Base-by-base conservation (phyloP, 495 filamentous ascomycete genomes). In the Penicillium tannophilum region DNA sequence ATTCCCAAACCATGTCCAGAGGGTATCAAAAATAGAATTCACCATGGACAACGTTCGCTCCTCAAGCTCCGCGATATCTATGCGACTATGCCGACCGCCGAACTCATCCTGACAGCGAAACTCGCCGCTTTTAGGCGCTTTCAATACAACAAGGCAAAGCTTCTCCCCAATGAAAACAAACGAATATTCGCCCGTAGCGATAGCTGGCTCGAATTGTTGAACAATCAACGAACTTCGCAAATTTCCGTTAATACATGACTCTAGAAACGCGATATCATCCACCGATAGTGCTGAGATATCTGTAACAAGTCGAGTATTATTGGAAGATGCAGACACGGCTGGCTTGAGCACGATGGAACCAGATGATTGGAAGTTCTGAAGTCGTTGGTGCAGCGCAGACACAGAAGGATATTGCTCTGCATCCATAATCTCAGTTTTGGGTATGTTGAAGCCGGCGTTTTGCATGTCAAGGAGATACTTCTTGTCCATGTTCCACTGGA, bases 401-500 rank as follows among this genome's bases (percentile, higher is more conserved):
- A 20, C 19, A 44, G 35, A 44, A 10, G 6, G n/a, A 54, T 24
- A 54, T 31, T 9, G 35, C 12, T 31, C n/a, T 19, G 52, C 52
- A 16, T 44, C 23, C n/a, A 54, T 45, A 0, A 54, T 54, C 28
- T 54, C 52, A 12, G 19, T 54, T 36, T 28, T 52, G n/a, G 50
- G 50, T 36, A 52, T 52, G 19, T 52, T 31, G 50, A 52, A 8
- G 3, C 50, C 50, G 4, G 36, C 14, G 6, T 44, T 11, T 3
- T 54, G 35, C 52, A 54, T 54, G 19, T 54, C 52, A 4, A 54
- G 19, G 24, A 54, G 52, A 44, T 44, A 54, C 20, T 41, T 52
- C 50, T 52, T 52, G 50, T 52, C 50, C 50, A 52, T 52, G 50
- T 52, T 52, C 50, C 50, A 52, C 39, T 52, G 50, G 20, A 54